These are phyloP conservation scores for rapeseed (Brassica napus) DNA, from an alignment of 345 rosid species.

Conservation along the genomic window DNA sequence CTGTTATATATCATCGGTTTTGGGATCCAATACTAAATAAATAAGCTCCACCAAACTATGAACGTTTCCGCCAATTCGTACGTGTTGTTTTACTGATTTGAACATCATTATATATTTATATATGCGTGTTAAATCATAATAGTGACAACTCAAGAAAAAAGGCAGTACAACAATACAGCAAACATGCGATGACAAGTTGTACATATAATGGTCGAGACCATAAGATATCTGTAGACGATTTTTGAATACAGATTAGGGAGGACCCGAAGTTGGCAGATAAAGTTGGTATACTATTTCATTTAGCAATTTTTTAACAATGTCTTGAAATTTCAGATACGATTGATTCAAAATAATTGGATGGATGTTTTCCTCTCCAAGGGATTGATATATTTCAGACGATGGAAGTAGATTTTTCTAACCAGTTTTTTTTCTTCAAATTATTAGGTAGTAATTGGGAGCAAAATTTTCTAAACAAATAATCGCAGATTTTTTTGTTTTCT, in stretches of 20 bases:
- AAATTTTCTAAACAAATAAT: neutral
- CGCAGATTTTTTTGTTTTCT: neutral
- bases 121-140: neutral
- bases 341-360: neutral
- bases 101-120: neutral
- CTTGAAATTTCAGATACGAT: neutral
- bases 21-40: neutral
- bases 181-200: constrained; percentile 8
- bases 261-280: neutral
- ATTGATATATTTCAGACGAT: neutral
- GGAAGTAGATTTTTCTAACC: neutral
- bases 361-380: neutral
- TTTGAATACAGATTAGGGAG: neutral
- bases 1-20: neutral
- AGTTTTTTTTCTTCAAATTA: neutral
- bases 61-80: neutral
- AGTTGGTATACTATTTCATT: neutral
- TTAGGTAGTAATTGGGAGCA: neutral
- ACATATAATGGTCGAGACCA: constrained; percentile 9
- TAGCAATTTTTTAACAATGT: neutral
- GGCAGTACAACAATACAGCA: constrained; percentile 3
- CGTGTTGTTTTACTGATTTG: neutral
- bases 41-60: constrained; percentile 1
- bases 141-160: neutral
- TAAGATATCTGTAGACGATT: neutral